A percentile compares a stretch with the other conserved stretches of the same genome.
Evolutionary conservation across 495 filamentous ascomycete genomes (phyloP).

Genomic region (Cryomyces minteri): DNA sequence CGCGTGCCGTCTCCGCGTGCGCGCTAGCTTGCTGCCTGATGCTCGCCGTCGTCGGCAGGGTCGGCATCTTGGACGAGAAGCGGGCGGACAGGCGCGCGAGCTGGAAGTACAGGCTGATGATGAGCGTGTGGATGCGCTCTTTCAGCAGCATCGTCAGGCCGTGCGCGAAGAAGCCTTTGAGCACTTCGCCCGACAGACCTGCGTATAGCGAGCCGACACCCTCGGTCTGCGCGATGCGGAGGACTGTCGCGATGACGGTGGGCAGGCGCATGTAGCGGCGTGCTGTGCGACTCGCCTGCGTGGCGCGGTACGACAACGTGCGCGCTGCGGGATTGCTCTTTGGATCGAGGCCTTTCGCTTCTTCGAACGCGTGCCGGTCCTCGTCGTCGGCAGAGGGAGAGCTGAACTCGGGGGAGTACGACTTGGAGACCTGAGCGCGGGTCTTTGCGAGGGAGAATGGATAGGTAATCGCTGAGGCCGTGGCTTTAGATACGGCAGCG

Average conservation of each 20-base stretch:
- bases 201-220: constrained; percentile 57
- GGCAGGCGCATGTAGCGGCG: constrained; percentile 11
- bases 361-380: neutral
- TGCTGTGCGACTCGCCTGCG: constrained; percentile 5
- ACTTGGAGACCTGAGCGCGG: constrained; percentile 35
- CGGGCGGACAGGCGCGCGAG: neutral
- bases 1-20: neutral
- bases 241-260: constrained; percentile 44
- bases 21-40: too few species aligned
- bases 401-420: too few species aligned
- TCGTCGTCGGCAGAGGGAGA: neutral
- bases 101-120: constrained; percentile 49
- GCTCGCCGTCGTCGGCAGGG: too few species aligned
- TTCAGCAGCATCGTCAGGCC: constrained; percentile 85
- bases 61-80: too few species aligned
- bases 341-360: constrained; percentile 1
- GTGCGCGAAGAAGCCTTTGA: constrained; percentile 75
- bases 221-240: constrained; percentile 43
- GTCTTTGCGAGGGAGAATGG: constrained; percentile 74
- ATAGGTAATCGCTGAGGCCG: constrained; percentile 67
- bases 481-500: constrained; percentile 64
- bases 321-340: neutral
- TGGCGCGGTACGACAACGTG: neutral
- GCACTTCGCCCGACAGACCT: constrained; percentile 55
- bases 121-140: constrained; percentile 54